Conservation (phyloP, 2,329 filamentous ascomycete genomes). For the Pyrenochaeta sp. region DNA sequence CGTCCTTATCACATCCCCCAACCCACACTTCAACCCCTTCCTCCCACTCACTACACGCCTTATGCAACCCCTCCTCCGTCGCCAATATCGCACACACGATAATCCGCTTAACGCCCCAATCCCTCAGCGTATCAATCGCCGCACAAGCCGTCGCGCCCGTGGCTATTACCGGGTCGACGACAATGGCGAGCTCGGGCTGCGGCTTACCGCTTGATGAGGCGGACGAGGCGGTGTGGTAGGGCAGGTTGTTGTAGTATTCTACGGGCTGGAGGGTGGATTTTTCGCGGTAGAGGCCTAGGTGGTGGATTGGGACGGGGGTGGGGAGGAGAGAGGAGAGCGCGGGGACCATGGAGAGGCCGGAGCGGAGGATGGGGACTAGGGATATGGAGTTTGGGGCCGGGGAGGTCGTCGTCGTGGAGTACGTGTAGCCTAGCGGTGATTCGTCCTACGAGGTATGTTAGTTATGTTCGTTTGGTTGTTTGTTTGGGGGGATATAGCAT, state of each 20-base stretch:
- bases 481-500: slow-evolving; percentile 4
- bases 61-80: slow-evolving; percentile 73
- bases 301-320: slow-evolving; percentile 80
- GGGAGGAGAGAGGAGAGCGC: slow-evolving; percentile 86
- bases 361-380: slow-evolving; percentile 91
- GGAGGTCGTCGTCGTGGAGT: slow-evolving; percentile 69
- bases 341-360: slow-evolving; percentile 90
- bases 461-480: background rate
- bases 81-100: slow-evolving; percentile 79
- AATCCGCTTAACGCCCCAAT: slow-evolving; percentile 90
- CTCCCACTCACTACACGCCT: slow-evolving; percentile 79
- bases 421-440: slow-evolving; percentile 81
- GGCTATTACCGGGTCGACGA: slow-evolving; percentile 92
- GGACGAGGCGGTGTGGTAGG: slow-evolving; percentile 68
- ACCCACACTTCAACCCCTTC: slow-evolving; percentile 82
- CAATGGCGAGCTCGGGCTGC: slow-evolving; percentile 73
- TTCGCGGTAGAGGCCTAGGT: slow-evolving; percentile 94
- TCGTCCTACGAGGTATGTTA: slow-evolving; percentile 64
- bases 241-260: slow-evolving; percentile 98
- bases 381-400: slow-evolving; percentile 74
- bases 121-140: slow-evolving; percentile 85
- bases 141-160: slow-evolving; percentile 90
- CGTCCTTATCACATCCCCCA: slow-evolving; percentile 76
- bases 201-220: slow-evolving; percentile 39
- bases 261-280: slow-evolving; percentile 86